Evolutionary conservation across 2,329 filamentous ascomycete genomes (phyloP), one percentile per base, ranked within the genome.

Genomic region (Cercospora sesami): DNA sequence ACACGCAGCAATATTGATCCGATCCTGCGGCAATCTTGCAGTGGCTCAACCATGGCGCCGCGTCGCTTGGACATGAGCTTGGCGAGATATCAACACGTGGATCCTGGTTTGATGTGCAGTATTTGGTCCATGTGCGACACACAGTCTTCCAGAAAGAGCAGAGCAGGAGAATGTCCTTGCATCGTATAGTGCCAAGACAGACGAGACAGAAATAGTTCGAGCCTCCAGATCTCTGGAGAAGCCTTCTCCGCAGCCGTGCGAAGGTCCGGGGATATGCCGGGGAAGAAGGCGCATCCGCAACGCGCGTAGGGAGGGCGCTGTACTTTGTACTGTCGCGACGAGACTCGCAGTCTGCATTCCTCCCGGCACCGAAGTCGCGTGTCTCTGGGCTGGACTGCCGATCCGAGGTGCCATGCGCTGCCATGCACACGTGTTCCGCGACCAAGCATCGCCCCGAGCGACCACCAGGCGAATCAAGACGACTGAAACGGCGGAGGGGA

Each of bases 371-470:
- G 26, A 58, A 33, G 26, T 21, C 10, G 18, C n/a, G n/a, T n/a
- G 23, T 28, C 4, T 30, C 53, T 26, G 26, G 57, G 9, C 31
- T 39, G 23, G 36, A 61, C 33, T 45, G 36, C 59, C 59, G 31
- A 23, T 28, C 59, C 59, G 59, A 39, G n/a, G 16, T 45, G 59
- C 36, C 59, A 61, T 61, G 59, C 59, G 33, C 59, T 42, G 59
- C 59, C 36, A 45, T 39, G 59, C 57, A 60, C 30, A 45, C 21
- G 30, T 23, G 33, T 42, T 18, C 23, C 30, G 59, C 36, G 36
- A 60, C 31, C 33, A 45, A 39, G 31, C 39, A 39, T 28, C 39
- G 57, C 28, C 26, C n/a, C 33, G n/a, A 10, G 33, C 16, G 58
- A 36, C n/a, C 3, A 21, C 59, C 30, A 61, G 4, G 59, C 59